These are phyloP conservation scores for Diaporthe nobilis DNA, from an alignment of 2,329 filamentous ascomycete genomes.

Conservation along the genomic window DNA sequence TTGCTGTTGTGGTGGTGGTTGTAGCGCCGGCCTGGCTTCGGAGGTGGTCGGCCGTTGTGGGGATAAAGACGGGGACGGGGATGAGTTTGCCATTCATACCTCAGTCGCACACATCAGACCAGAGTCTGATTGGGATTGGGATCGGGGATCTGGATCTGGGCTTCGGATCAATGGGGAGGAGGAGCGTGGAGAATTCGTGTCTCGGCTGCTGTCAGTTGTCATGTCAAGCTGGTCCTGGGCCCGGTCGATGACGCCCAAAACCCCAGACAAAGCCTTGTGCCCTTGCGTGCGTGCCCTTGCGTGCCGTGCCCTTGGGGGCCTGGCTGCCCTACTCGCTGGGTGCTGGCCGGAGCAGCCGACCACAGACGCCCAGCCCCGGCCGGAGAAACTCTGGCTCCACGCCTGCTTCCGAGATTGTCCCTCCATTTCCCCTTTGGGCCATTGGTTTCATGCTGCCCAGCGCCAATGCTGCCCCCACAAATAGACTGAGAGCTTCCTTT, in stretches of 20 bases:
- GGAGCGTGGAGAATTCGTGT: constrained; percentile 30
- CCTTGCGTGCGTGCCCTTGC: not conserved
- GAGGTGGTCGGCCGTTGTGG: constrained; percentile 29
- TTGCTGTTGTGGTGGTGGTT: not conserved
- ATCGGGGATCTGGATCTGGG: constrained; percentile 31
- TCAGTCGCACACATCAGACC: constrained; percentile 27
- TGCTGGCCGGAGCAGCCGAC: not conserved
- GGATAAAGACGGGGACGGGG: constrained; percentile 35
- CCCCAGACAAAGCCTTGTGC: constrained; percentile 3
- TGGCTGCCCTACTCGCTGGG: not conserved
- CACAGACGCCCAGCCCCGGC: not conserved
- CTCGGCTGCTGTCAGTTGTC: constrained; percentile 31
- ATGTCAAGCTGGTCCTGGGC: constrained; percentile 27
- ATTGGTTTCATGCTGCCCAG: constrained; percentile 20
- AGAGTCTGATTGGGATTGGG: constrained; percentile 26
- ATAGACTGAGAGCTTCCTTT: constrained; percentile 13
- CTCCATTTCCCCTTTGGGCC: constrained; percentile 31
- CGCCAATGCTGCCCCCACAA: not conserved
- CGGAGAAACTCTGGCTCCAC: constrained; percentile 32
- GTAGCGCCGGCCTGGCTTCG: constrained; percentile 29
- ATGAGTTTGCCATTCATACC: constrained; percentile 38
- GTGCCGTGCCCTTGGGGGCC: not conserved
- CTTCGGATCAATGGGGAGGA: constrained; percentile 28
- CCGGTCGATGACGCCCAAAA: constrained; percentile 8
- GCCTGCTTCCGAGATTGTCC: constrained; percentile 32